Percentiles rank a stretch among this genome's conserved stretches.
Evolutionary conservation across 345 rosid genomes (phyloP).

Genomic region (Eucalyptus tenuipes): DNA sequence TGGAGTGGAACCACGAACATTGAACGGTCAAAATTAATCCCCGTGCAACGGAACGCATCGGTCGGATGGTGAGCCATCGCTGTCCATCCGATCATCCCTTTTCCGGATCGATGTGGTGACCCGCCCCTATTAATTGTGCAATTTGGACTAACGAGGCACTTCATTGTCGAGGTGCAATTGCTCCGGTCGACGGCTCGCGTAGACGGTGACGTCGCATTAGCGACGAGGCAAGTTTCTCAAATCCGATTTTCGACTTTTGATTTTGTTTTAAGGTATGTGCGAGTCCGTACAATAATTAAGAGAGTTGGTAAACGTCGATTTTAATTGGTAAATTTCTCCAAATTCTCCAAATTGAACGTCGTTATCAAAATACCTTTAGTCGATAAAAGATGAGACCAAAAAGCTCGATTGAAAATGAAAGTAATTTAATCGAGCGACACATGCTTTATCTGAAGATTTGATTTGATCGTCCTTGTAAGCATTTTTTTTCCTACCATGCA

Average conservation of each 20-base stretch:
- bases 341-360: not conserved
- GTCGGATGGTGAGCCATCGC: not conserved
- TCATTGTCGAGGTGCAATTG: not conserved
- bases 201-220: no score
- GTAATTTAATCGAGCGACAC: not conserved
- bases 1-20: not conserved
- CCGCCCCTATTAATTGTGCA: not conserved
- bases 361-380: not conserved
- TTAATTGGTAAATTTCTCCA: not conserved
- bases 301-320: not conserved
- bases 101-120: not conserved
- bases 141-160: not conserved
- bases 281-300: not conserved
- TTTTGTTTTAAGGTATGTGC: fast-evolving
- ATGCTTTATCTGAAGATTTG: not conserved
- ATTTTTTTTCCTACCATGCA: not conserved
- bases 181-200: not conserved
- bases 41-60: not conserved
- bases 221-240: fast-evolving
- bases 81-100: not conserved
- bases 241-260: not conserved
- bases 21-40: not conserved
- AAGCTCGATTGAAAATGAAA: not conserved
- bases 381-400: not conserved
- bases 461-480: not conserved